Evolutionary conservation across 805 yeast species (phyloP).

Genomic region (Wilhelminamyces savonicus): DNA sequence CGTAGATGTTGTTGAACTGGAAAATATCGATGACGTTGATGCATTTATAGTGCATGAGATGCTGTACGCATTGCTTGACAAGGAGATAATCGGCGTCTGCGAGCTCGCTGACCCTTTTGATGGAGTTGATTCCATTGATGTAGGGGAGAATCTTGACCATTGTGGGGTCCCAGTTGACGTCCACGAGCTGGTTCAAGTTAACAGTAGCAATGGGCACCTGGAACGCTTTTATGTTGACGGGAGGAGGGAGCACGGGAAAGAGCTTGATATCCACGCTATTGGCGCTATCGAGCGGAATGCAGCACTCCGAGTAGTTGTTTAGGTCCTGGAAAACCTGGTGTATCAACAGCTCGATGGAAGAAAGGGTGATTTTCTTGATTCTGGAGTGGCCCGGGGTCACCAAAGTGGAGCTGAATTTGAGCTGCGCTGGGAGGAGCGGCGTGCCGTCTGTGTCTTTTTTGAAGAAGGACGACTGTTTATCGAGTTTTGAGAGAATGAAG

Average conservation of each 20-base stretch:
- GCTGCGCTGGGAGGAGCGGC: background rate
- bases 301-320: constrained; percentile 92
- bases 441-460: constrained; percentile 10
- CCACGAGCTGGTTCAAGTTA: constrained; percentile 62
- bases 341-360: constrained; percentile 63
- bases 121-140: constrained; percentile 84
- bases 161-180: constrained; percentile 96
- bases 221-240: constrained; percentile 64
- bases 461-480: constrained; percentile 35
- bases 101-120: constrained; percentile 65
- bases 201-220: constrained; percentile 95
- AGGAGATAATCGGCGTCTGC: constrained; percentile 76
- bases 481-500: constrained; percentile 56
- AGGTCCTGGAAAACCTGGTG: constrained; percentile 92
- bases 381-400: constrained; percentile 30
- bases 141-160: constrained; percentile 82
- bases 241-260: constrained; percentile 83
- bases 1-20: constrained; percentile 83
- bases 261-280: constrained; percentile 89
- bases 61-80: constrained; percentile 84
- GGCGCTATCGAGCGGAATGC: constrained; percentile 85
- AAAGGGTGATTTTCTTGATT: constrained; percentile 26
- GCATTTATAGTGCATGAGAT: constrained; percentile 83
- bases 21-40: constrained; percentile 79
- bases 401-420: constrained; percentile 1